A percentile compares a stretch with the other conserved stretches of the same genome.
Conservation (phyloP, 2,329 filamentous ascomycete genomes). For the Fragosphaeria purpurea region DNA sequence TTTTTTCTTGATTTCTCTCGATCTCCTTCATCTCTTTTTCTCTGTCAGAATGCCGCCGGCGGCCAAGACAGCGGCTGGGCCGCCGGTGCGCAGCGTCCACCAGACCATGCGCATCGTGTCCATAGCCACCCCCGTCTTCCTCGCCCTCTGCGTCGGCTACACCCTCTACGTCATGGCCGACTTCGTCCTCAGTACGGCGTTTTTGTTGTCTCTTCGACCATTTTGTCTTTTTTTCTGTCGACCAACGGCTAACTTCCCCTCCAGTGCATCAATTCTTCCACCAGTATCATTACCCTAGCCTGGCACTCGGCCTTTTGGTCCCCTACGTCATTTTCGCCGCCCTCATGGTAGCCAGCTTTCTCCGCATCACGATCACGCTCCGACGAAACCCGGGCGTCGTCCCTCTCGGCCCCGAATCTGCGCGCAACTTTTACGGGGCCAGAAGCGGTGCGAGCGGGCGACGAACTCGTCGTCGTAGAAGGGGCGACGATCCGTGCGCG, state of each 20-base stretch:
- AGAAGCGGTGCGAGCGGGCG: conserved; percentile 15
- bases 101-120: conserved; percentile 7
- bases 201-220: background rate
- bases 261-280: conserved; percentile 62
- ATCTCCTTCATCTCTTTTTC: too few relatives aligned
- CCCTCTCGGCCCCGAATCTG: conserved; percentile 44
- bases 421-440: conserved; percentile 12
- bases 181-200: conserved; percentile 53
- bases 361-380: conserved; percentile 60
- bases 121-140: conserved; percentile 54
- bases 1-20: too few relatives aligned
- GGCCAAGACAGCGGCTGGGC: background rate
- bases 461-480: too few relatives aligned
- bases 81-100: conserved; percentile 10
- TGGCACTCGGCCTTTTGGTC: conserved; percentile 54
- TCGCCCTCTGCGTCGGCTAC: conserved; percentile 57
- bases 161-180: conserved; percentile 62
- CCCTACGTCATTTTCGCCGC: conserved; percentile 65
- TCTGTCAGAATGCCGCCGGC: background rate
- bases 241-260: conserved; percentile 6
- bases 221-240: background rate
- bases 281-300: conserved; percentile 34
- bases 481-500: conserved; percentile 14
- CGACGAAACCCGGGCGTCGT: conserved; percentile 63
- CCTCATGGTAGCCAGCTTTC: conserved; percentile 56